Evolutionary conservation across 441 rosid species (phyloP), one percentile per base, ranked within the genome.

Genomic region (Brassica hybrid): DNA sequence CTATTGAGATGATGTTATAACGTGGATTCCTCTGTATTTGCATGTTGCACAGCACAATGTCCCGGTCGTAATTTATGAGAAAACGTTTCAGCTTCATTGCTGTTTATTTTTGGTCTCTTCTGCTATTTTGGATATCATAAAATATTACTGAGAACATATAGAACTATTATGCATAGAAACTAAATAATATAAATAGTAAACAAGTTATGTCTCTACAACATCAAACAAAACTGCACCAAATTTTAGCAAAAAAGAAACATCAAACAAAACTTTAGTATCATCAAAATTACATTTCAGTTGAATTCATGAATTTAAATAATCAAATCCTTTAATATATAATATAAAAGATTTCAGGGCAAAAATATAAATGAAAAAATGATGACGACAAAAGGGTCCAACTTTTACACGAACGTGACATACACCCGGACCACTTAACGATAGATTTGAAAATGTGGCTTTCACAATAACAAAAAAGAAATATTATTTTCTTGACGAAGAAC

Each of bases 11-110:
- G 76, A 60, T 43, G 11, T 45, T 58, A 70, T 74, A 79, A 70
- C 79, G 76, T 80, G 79, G 79, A 65, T 71, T 54, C 59, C 76
- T 59, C 73, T 75, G 76, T 60, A 58, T 70, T 80, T 70, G 82
- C 76, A 79, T 79, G 79, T 70, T 79, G 71, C 72, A 64, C 63
- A 65, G 71, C 72, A 64, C 63, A 65, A 43, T 79, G 63, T 45
- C 71, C 58, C 48, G 25, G 25, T 75, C 64, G 7, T 64, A 14
- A 41, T 54, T 36, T 61, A 18, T 68, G 56, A 6, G 17, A 27
- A 45, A 71, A 69, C 25, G 27, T 56, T 56, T 79, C 57, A 65
- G 65, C 71, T 75, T 71, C 76, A 57, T 45, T 74, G 75, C 72
- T 79, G 72, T 79, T 64, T 69, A 41, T 50, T 69, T 74, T 69